A percentile compares a stretch with the other conserved stretches of the same genome.
These are phyloP conservation scores for Geotrichum aggregatum DNA, from an alignment of 1,139 yeast genomes.

Conservation along the genomic window DNA sequence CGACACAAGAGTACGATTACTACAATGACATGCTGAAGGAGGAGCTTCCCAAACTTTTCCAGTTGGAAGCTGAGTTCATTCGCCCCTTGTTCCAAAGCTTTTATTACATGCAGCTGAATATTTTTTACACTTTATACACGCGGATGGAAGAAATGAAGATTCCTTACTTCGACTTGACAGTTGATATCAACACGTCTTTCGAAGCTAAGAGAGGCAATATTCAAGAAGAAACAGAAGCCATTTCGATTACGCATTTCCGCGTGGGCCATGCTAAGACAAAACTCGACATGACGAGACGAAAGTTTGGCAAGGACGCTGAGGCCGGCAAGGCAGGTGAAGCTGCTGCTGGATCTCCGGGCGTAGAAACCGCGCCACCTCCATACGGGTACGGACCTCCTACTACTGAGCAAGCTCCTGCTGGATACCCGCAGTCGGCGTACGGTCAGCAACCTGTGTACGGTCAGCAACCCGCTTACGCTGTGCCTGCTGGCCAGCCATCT, in stretches of 20 bases:
- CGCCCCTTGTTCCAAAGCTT: slow-evolving; percentile 89
- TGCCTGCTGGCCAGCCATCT: slow-evolving; percentile 20
- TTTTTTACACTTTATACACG: slow-evolving; percentile 84
- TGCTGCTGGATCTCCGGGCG: slow-evolving; percentile 26
- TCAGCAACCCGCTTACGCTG: slow-evolving; percentile 26
- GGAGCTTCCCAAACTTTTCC: slow-evolving; percentile 82
- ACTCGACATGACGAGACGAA: slow-evolving; percentile 73
- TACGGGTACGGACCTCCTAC: slow-evolving; percentile 22
- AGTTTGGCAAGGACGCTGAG: slow-evolving; percentile 54
- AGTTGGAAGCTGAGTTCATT: slow-evolving; percentile 85
- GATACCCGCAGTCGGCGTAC: slow-evolving; percentile 32
- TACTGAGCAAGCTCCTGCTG: slow-evolving; percentile 20
- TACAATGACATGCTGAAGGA: slow-evolving; percentile 89
- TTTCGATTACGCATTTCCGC: slow-evolving; percentile 84
- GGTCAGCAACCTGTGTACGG: slow-evolving; percentile 26
- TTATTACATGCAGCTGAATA: slow-evolving; percentile 95
- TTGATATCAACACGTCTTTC: slow-evolving; percentile 78
- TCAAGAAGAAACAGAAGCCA: slow-evolving; percentile 81
- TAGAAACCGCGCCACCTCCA: slow-evolving; percentile 34
- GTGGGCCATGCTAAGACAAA: slow-evolving; percentile 82
- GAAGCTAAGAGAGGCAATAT: slow-evolving; percentile 78
- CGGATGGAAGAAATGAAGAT: slow-evolving; percentile 95
- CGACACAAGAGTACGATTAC: slow-evolving; percentile 93
- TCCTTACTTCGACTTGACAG: slow-evolving; percentile 82
- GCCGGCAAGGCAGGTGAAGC: slow-evolving; percentile 39